These are phyloP conservation scores for Cardamine chenopodiifolia DNA, from an alignment of 345 rosid species.

Conservation along the genomic window DNA sequence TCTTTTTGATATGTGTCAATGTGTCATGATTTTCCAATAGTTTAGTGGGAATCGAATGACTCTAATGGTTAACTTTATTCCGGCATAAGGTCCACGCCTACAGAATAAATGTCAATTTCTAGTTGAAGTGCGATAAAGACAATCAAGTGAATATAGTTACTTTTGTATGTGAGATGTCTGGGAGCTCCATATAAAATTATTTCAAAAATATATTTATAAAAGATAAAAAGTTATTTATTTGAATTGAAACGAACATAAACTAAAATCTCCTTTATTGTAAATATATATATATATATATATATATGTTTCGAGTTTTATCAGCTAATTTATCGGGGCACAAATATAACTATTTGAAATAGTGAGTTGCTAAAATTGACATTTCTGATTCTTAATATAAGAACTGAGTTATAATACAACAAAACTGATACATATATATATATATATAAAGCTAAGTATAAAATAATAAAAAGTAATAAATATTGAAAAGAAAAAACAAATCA, in stretches of 20 bases:
- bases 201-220: too few species aligned
- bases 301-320: not conserved
- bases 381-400: not conserved
- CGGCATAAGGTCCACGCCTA: not conserved
- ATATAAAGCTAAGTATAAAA: not conserved
- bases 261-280: too few species aligned
- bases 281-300: too few species aligned
- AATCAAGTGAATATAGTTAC: not conserved
- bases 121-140: not conserved
- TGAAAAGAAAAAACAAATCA: not conserved
- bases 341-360: not conserved
- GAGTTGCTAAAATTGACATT: not conserved
- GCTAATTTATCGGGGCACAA: not conserved
- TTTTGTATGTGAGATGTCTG: not conserved
- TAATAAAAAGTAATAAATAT: not conserved
- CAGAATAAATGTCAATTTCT: not conserved
- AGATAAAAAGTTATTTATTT: too few species aligned
- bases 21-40: not conserved
- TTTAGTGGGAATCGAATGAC: slow-evolving; percentile 13
- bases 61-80: not conserved
- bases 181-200: too few species aligned
- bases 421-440: not conserved
- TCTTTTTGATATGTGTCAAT: not conserved
- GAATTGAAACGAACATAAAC: too few species aligned
- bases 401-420: not conserved